A percentile compares a stretch with the other conserved stretches of the same genome.
Evolutionary conservation across 768 basidiomycete species (phyloP).

Genomic region (Psilocybe subaeruginosa): DNA sequence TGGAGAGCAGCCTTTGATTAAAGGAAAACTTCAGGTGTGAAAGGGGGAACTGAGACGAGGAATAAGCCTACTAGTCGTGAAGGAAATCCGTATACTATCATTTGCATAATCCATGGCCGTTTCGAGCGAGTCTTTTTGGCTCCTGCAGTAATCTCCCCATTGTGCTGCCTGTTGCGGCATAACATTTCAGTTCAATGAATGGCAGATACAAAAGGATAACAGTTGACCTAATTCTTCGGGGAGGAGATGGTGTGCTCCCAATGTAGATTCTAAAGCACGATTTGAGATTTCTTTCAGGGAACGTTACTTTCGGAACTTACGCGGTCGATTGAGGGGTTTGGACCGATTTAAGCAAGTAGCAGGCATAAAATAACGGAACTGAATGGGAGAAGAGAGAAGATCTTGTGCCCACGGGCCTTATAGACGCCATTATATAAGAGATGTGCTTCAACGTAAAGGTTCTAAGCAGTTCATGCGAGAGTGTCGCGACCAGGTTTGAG

Average conservation of each 20-base stretch:
- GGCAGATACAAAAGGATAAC: not conserved
- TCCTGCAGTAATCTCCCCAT: slow-evolving; percentile 74
- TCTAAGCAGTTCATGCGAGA: not conserved
- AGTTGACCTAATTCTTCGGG: slow-evolving; percentile 60
- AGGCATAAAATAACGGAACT: slow-evolving; percentile 77
- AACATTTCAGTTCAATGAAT: not conserved
- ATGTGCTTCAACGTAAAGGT: too few relatives aligned
- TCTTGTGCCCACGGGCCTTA: slow-evolving; percentile 15
- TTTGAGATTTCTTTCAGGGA: slow-evolving; percentile 10
- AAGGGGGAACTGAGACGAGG: not conserved
- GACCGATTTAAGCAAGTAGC: slow-evolving; percentile 77
- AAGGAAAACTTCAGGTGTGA: not conserved
- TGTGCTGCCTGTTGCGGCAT: slow-evolving; percentile 64
- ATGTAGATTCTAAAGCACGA: slow-evolving; percentile 64
- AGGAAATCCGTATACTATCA: slow-evolving; percentile 86
- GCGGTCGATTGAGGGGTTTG: slow-evolving; percentile 52
- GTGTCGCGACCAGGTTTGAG: slow-evolving; percentile 1
- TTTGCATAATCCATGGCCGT: slow-evolving; percentile 82
- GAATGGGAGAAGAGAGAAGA: slow-evolving; percentile 23
- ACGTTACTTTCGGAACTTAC: slow-evolving; percentile 25
- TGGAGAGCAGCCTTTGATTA: slow-evolving; percentile 61
- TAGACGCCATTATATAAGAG: slow-evolving; percentile 7
- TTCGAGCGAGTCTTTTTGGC: slow-evolving; percentile 65
- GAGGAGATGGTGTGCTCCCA: slow-evolving; percentile 71
- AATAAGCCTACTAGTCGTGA: slow-evolving; percentile 50